Evolutionary conservation across 1,139 yeast genomes (phyloP), one percentile per base, ranked within the genome.

Genomic region (Lodderomyces beijingensis): DNA sequence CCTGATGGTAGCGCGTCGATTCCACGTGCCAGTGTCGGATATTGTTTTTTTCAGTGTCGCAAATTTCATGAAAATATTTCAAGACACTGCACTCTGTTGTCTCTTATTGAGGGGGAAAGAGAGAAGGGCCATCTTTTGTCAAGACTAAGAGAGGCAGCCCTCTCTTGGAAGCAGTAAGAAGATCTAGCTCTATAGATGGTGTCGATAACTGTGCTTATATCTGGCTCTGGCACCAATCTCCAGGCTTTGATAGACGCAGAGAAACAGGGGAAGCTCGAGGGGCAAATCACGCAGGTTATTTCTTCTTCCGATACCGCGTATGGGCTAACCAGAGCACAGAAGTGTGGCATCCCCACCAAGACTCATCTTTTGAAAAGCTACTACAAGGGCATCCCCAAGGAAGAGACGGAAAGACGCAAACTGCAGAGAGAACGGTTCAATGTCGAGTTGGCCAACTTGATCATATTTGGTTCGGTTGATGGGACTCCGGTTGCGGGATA

Each of bases 141-240:
- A n/a, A n/a, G n/a, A n/a, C n/a, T n/a, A n/a, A n/a, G n/a, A n/a
- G n/a, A n/a, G n/a, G n/a, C n/a, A n/a, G n/a, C n/a, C n/a, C n/a
- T n/a, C n/a, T n/a, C n/a, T n/a, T n/a, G n/a, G n/a, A n/a, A n/a
- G n/a, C n/a, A n/a, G n/a, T n/a, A n/a, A n/a, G n/a, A n/a, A n/a
- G n/a, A n/a, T n/a, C n/a, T n/a, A n/a, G n/a, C n/a, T n/a, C n/a
- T n/a, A 19, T 19, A 8, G 28, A 13, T 25, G 18, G n/a, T 12
- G 7, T 14, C 16, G 15, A 30, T 30, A 4, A 68, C 84, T 8
- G 96, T 91, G 1, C 73, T 91, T 33, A 91, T 91, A 31, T 89
- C 97, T 2, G 98, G 98, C 1, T 82, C 85, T 16, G 98, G 98
- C 1, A 79, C 96, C 14, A 91, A 91, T 51, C 65, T 91, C 28